phyloP scores from a whole-genome alignment of 2,329 filamentous ascomycete genomes.

The Ascochyta clinopodiicola region DNA sequence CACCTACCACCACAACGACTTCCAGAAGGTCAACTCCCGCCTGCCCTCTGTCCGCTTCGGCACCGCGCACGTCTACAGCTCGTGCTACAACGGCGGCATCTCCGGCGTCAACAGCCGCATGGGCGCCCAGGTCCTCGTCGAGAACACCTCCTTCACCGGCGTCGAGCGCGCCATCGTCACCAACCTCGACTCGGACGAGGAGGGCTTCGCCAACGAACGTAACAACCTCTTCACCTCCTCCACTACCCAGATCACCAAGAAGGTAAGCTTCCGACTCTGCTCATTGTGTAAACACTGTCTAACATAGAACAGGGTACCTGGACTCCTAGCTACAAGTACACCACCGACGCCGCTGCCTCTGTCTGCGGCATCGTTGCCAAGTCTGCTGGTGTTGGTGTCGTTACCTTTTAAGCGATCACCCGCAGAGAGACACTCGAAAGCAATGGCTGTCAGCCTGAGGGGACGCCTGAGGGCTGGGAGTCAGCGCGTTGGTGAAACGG shows the following conservation, averaged over 20 bases:
- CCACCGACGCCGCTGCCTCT: conserved; percentile 33
- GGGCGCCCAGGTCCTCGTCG: conserved; percentile 53
- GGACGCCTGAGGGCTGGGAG: neutral
- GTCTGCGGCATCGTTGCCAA: conserved; percentile 37
- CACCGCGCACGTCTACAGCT: conserved; percentile 67
- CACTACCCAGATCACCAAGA: conserved; percentile 51
- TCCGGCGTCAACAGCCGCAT: conserved; percentile 53
- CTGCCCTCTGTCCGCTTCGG: conserved; percentile 70
- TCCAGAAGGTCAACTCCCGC: conserved; percentile 68
- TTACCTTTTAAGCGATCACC: conserved; percentile 32
- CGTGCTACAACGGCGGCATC: conserved; percentile 47
- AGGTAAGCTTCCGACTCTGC: neutral
- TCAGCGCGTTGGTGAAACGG: neutral
- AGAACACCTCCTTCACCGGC: conserved; percentile 62
- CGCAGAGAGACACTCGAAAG: neutral
- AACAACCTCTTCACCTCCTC: conserved; percentile 54
- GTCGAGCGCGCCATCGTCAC: conserved; percentile 65
- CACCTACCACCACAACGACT: conserved; percentile 73
- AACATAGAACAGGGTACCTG: conserved; percentile 55
- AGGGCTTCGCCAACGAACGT: conserved; percentile 55
- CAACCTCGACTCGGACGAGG: conserved; percentile 61
- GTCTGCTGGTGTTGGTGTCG: conserved; percentile 41
- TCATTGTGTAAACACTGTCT: neutral
- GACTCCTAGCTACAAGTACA: conserved; percentile 62
- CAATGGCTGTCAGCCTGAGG: neutral